Evolutionary conservation across 805 yeast species (phyloP).

Genomic region (Pichia occidentalis): DNA sequence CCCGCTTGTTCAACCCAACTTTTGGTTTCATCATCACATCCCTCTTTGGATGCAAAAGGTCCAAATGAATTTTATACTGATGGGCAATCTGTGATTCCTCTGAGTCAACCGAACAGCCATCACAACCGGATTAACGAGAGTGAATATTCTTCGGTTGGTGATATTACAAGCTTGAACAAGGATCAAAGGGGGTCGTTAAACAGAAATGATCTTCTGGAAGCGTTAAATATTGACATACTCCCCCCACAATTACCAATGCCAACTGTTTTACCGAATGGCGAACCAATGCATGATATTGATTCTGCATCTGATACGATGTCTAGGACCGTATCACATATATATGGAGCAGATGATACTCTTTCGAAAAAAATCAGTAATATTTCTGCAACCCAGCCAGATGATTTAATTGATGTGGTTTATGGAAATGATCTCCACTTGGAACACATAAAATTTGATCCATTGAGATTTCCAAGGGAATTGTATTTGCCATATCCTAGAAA

Average conservation of each 20-base stretch:
- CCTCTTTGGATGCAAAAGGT: neutral
- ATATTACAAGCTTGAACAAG: too few relatives aligned
- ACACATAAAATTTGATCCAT: constrained; percentile 13
- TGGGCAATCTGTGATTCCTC: too few relatives aligned
- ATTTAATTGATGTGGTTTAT: neutral
- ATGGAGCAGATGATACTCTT: neutral
- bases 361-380: too few relatives aligned
- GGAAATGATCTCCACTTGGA: neutral
- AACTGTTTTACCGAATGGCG: constrained; percentile 22
- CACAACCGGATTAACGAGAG: too few relatives aligned
- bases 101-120: too few relatives aligned
- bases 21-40: neutral
- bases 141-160: too few relatives aligned
- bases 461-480: constrained; percentile 52
- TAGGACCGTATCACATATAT: neutral
- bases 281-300: neutral
- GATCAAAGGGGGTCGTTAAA: too few relatives aligned
- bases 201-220: too few relatives aligned
- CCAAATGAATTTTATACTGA: neutral
- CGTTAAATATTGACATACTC: constrained; percentile 22
- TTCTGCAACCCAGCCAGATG: too few relatives aligned
- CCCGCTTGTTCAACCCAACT: neutral
- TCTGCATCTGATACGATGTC: neutral
- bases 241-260: constrained; percentile 60
- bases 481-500: constrained; percentile 61